Percentiles rank a stretch among this genome's conserved stretches.
phyloP scores from a whole-genome alignment of 108 stramenopile genomes.

The Parietichytrium sp. region DNA sequence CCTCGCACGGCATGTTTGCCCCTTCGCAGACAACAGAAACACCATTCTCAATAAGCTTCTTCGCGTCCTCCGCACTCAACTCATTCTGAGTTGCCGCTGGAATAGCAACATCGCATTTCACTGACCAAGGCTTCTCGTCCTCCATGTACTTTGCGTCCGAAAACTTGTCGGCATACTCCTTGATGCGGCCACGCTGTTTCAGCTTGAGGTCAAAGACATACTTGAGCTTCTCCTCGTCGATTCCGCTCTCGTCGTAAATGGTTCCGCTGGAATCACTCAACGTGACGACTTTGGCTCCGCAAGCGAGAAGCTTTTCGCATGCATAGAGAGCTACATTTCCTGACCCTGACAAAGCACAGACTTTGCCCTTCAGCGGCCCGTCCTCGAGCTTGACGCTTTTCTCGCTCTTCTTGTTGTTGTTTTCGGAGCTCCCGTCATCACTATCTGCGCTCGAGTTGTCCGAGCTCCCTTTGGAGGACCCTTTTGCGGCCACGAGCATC shows the following conservation, averaged over 20 bases:
- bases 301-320: slow-evolving; percentile 81
- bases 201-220: slow-evolving; percentile 87
- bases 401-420: too few species aligned
- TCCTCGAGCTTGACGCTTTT: slow-evolving; percentile 63
- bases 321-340: slow-evolving; percentile 88
- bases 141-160: slow-evolving; percentile 83
- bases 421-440: too few species aligned
- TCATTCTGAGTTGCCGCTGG: slow-evolving; percentile 80
- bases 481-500: slow-evolving; percentile 61
- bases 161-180: slow-evolving; percentile 79
- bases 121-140: slow-evolving; percentile 71
- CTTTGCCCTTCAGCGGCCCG: slow-evolving; percentile 85
- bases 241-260: slow-evolving; percentile 91
- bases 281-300: slow-evolving; percentile 85
- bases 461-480: too few species aligned
- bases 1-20: slow-evolving; percentile 69
- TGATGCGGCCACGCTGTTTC: slow-evolving; percentile 85
- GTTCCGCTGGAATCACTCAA: slow-evolving; percentile 84
- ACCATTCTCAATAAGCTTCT: slow-evolving; percentile 80
- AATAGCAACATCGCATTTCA: slow-evolving; percentile 87
- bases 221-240: slow-evolving; percentile 77
- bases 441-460: too few species aligned
- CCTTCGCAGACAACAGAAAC: slow-evolving; percentile 86
- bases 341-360: slow-evolving; percentile 84
- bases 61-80: slow-evolving; percentile 70